These are phyloP conservation scores for Margaritispora aquatica DNA, from an alignment of 495 filamentous ascomycete genomes.

Conservation along the genomic window DNA sequence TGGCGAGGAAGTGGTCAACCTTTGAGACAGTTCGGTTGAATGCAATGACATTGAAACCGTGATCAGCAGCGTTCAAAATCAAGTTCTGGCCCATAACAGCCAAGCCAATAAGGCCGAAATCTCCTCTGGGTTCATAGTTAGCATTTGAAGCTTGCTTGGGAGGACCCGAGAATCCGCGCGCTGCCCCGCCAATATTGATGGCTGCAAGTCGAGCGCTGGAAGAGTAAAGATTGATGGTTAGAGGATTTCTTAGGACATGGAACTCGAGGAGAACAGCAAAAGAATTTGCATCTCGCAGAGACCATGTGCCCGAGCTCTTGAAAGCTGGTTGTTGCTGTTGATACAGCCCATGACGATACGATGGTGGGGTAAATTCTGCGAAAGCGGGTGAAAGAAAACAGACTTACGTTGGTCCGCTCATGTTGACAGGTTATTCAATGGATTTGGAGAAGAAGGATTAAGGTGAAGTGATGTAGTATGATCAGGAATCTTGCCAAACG, in stretches of 20 bases:
- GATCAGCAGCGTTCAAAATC: constrained; percentile 96
- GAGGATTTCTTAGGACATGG: constrained; percentile 5
- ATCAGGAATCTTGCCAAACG: background rate
- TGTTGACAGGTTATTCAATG: constrained; percentile 7
- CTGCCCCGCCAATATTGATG: constrained; percentile 63
- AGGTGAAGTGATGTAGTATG: background rate
- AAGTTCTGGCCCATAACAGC: constrained; percentile 98
- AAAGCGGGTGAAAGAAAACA: background rate
- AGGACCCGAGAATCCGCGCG: constrained; percentile 5
- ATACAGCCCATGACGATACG: constrained; percentile 15
- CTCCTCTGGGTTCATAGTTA: constrained; percentile 44
- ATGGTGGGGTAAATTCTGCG: constrained; percentile 21
- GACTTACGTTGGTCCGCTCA: constrained; percentile 26
- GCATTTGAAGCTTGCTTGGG: constrained; percentile 7
- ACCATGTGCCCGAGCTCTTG: background rate
- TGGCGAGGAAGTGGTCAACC: constrained; percentile 90
- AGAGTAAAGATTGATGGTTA: constrained; percentile 35
- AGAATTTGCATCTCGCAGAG: background rate
- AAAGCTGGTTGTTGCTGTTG: background rate
- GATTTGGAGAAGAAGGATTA: background rate
- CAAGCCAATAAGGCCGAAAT: constrained; percentile 99
- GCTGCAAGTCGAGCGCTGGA: constrained; percentile 80
- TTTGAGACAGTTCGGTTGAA: constrained; percentile 98
- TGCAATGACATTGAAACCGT: constrained; percentile 91
- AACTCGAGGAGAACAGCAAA: background rate